These are phyloP conservation scores for Telopea speciosissima DNA, from an alignment of 177 flowering plant genomes.

Conservation along the genomic window DNA sequence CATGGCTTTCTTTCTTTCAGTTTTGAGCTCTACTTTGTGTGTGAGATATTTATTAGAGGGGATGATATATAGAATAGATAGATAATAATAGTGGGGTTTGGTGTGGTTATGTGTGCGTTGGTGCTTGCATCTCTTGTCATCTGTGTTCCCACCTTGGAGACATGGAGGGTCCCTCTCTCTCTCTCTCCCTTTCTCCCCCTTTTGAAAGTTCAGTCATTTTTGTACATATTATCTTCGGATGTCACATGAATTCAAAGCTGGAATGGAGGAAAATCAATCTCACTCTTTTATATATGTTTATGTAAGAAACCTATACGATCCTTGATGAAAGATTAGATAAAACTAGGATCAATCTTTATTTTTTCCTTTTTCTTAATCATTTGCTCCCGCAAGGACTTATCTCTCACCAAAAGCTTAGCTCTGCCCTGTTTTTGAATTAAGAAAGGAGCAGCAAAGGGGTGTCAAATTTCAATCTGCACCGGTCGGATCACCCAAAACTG, in stretches of 20 bases:
- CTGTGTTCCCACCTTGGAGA: conserved; percentile 51
- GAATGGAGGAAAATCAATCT: no score
- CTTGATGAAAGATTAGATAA: no score
- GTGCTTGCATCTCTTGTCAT: conserved; percentile 48
- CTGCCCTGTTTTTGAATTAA: no score
- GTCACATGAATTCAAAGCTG: conserved; percentile 9
- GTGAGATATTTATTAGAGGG: conserved; percentile 7
- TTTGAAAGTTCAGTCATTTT: conserved; percentile 30
- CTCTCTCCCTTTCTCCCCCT: not conserved
- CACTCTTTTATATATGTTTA: no score
- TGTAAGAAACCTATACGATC: no score
- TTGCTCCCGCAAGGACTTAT: no score
- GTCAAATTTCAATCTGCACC: no score
- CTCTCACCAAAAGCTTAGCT: no score
- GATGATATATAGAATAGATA: conserved; percentile 23
- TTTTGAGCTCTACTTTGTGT: conserved; percentile 18
- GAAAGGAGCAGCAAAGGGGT: no score
- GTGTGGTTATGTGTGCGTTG: conserved; percentile 40
- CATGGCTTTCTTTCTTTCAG: not conserved
- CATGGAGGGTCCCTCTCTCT: conserved; percentile 42
- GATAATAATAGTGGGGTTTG: conserved; percentile 30
- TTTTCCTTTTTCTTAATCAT: no score
- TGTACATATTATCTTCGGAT: conserved; percentile 30
- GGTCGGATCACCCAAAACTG: no score
- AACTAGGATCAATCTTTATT: no score